Conservation (phyloP, 352 stramenopile genomes). For the Phytophthora foliorum region DNA sequence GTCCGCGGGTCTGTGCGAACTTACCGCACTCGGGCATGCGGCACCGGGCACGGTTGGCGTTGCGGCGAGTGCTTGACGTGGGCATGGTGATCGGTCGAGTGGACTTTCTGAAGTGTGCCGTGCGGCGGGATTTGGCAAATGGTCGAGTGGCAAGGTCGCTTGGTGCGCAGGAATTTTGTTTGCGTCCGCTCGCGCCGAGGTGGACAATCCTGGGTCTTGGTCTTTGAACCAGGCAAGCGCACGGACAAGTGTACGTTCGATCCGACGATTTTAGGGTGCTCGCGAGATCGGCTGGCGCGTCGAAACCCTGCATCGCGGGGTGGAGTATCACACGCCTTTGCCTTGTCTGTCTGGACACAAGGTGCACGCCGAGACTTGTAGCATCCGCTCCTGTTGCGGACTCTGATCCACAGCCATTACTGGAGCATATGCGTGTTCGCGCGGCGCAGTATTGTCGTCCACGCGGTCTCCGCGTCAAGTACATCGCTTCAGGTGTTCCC, state of each 20-base stretch:
- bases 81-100: conserved; percentile 35
- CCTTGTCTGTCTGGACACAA: conserved; percentile 19
- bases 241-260: conserved; percentile 37
- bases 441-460: conserved; percentile 1
- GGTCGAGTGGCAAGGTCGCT: conserved; percentile 10
- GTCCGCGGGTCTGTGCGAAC: conserved; percentile 78
- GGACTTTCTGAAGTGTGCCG: conserved; percentile 22
- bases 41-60: conserved; percentile 75
- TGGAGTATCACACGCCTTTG: conserved; percentile 27
- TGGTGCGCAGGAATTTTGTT: conserved; percentile 37
- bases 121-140: conserved; percentile 36
- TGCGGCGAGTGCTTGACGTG: conserved; percentile 46
- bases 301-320: conserved; percentile 7
- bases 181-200: conserved; percentile 28
- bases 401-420: conserved; percentile 34
- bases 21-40: conserved; percentile 74
- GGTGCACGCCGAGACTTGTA: conserved; percentile 17
- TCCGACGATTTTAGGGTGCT: conserved; percentile 32
- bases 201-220: conserved; percentile 29
- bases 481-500: conserved; percentile 23
- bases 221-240: conserved; percentile 34
- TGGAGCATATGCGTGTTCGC: conserved; percentile 16
- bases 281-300: conserved; percentile 20
- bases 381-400: conserved; percentile 9
- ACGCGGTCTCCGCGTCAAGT: conserved; percentile 25